Evolutionary conservation across 306 rosid species (phyloP).

Genomic region (Quercus dentata): DNA sequence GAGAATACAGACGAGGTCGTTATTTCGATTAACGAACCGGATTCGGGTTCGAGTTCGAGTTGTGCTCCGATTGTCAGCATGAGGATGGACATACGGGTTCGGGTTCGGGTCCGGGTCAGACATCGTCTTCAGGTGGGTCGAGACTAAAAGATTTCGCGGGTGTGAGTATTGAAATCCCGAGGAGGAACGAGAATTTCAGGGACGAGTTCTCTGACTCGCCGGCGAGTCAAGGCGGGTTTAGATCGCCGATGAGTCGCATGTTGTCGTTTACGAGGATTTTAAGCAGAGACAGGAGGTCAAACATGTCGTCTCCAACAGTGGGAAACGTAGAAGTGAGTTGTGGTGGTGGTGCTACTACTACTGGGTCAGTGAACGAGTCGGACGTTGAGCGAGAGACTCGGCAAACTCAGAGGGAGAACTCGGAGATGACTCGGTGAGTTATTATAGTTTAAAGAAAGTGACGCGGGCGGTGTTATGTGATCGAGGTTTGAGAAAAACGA

Average conservation of each 20-base stretch:
- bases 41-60: constrained; percentile 31
- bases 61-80: constrained; percentile 33
- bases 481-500: neutral
- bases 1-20: constrained; percentile 18
- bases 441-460: neutral
- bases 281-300: constrained; percentile 45
- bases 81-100: neutral
- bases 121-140: constrained; percentile 42
- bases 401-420: constrained; percentile 26
- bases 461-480: neutral
- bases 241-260: constrained; percentile 65
- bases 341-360: neutral
- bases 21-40: constrained; percentile 19
- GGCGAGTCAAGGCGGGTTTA: constrained; percentile 36
- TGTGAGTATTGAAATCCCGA: constrained; percentile 59
- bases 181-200: constrained; percentile 33
- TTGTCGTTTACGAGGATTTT: constrained; percentile 63
- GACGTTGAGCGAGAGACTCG: constrained; percentile 44
- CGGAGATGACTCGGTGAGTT: neutral
- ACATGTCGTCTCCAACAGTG: constrained; percentile 51
- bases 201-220: constrained; percentile 40
- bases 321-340: constrained; percentile 21
- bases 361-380: constrained; percentile 23
- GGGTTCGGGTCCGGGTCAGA: neutral
- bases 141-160: constrained; percentile 40